A percentile compares a stretch with the other conserved stretches of the same genome.
phyloP scores from a whole-genome alignment of 2,329 filamentous ascomycete genomes.

The Aurifilum marmelostoma region DNA sequence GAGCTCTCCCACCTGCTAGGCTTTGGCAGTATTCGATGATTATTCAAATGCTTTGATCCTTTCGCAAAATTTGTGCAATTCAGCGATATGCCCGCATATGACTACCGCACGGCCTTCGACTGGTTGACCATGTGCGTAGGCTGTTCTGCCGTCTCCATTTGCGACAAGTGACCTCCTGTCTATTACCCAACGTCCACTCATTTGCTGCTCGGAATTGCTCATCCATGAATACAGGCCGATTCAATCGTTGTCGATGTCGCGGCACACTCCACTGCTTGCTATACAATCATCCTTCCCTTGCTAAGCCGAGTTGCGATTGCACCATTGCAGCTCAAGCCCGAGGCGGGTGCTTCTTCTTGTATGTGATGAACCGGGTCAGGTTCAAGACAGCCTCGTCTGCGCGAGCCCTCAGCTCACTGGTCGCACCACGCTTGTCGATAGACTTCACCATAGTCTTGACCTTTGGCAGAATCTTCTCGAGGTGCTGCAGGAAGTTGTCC shows the following conservation, averaged over 20 bases:
- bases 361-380: slow-evolving; percentile 62
- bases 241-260: not conserved
- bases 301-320: not conserved
- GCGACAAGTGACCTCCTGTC: not conserved
- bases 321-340: not conserved
- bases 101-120: slow-evolving; percentile 18
- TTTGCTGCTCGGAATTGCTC: not conserved
- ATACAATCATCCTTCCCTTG: not conserved
- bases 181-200: not conserved
- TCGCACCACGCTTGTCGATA: slow-evolving; percentile 60
- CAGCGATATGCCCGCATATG: no score
- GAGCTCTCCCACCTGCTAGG: not conserved
- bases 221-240: not conserved
- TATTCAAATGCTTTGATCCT: slow-evolving; percentile 19
- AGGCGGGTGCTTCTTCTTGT: slow-evolving; percentile 64
- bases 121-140: slow-evolving; percentile 24
- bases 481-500: slow-evolving; percentile 60
- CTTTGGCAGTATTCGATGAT: slow-evolving; percentile 6
- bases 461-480: slow-evolving; percentile 59
- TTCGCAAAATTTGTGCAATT: no score
- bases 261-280: not conserved
- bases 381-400: slow-evolving; percentile 66
- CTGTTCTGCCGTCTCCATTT: not conserved
- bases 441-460: slow-evolving; percentile 59
- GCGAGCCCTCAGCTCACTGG: slow-evolving; percentile 58